phyloP scores from a whole-genome alignment of 768 basidiomycete genomes.

The Boletus subparvulus region DNA sequence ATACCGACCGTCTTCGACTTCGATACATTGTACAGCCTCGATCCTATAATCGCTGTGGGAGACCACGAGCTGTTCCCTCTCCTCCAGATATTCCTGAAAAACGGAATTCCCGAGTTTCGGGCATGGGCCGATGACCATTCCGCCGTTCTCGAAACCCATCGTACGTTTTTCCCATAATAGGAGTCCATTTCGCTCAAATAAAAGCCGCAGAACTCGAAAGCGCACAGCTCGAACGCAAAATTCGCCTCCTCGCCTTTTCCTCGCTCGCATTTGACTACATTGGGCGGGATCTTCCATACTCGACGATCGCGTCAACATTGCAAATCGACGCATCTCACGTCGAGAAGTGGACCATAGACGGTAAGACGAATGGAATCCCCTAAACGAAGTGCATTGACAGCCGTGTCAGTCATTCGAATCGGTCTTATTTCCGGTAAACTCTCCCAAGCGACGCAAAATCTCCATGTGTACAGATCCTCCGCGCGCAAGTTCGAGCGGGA shows the following conservation, averaged over 20 bases:
- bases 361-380: constrained; percentile 38
- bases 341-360: constrained; percentile 87
- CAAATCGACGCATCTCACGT: constrained; percentile 66
- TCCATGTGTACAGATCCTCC: constrained; percentile 72
- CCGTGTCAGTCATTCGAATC: constrained; percentile 66
- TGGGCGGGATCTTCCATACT: constrained; percentile 70
- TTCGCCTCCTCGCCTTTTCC: constrained; percentile 73
- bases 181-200: background rate
- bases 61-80: constrained; percentile 72
- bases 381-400: background rate
- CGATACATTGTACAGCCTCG: constrained; percentile 75
- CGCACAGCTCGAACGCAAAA: constrained; percentile 69
- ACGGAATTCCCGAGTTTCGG: constrained; percentile 59
- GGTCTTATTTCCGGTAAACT: constrained; percentile 81
- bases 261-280: constrained; percentile 76
- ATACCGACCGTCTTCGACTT: constrained; percentile 75
- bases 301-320: constrained; percentile 63
- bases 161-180: constrained; percentile 38
- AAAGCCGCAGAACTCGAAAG: constrained; percentile 50
- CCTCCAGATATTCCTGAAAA: constrained; percentile 71
- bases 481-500: constrained; percentile 72
- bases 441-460: constrained; percentile 71
- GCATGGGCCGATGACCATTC: constrained; percentile 57
- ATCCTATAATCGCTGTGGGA: constrained; percentile 63
- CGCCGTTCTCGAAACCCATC: constrained; percentile 50